These are phyloP conservation scores for Gymnopus androsaceus DNA, from an alignment of 1,284 basidiomycete genomes.

Conservation along the genomic window DNA sequence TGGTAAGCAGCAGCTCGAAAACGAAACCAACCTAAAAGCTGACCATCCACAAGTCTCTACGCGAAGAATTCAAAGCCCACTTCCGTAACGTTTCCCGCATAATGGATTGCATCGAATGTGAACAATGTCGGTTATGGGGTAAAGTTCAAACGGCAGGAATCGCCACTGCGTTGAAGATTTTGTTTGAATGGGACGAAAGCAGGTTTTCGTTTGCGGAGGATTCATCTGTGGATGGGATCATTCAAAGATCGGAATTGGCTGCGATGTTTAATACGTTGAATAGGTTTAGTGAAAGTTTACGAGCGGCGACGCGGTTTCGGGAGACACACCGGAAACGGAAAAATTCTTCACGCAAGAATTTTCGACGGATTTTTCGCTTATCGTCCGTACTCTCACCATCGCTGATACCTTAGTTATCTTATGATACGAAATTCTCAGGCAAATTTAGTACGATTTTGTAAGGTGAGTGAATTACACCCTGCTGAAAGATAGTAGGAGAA, in stretches of 20 bases:
- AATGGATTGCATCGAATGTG: constrained; percentile 99
- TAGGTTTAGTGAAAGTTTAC: constrained; percentile 85
- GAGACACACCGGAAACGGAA: too few species aligned
- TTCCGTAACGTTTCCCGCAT: constrained; percentile 97
- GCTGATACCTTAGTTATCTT: too few species aligned
- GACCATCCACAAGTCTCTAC: constrained; percentile 62
- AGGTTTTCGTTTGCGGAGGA: neutral
- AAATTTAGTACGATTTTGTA: too few species aligned
- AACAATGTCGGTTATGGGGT: constrained; percentile 99
- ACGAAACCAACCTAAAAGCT: neutral
- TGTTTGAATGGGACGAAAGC: constrained; percentile 91
- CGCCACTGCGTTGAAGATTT: constrained; percentile 92
- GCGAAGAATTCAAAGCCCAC: constrained; percentile 94
- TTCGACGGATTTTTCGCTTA: too few species aligned
- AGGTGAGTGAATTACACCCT: too few species aligned
- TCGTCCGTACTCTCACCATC: too few species aligned
- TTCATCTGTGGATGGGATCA: constrained; percentile 70
- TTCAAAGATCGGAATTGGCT: constrained; percentile 93
- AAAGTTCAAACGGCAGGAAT: constrained; percentile 95
- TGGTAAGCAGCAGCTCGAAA: constrained; percentile 46
- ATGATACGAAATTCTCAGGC: too few species aligned
- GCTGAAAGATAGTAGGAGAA: too few species aligned
- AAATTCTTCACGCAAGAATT: too few species aligned
- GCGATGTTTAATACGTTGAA: constrained; percentile 95
- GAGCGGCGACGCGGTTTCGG: constrained; percentile 82